Evolutionary conservation across 2,329 filamentous ascomycete genomes (phyloP).

Genomic region (Aspergillus sp.): DNA sequence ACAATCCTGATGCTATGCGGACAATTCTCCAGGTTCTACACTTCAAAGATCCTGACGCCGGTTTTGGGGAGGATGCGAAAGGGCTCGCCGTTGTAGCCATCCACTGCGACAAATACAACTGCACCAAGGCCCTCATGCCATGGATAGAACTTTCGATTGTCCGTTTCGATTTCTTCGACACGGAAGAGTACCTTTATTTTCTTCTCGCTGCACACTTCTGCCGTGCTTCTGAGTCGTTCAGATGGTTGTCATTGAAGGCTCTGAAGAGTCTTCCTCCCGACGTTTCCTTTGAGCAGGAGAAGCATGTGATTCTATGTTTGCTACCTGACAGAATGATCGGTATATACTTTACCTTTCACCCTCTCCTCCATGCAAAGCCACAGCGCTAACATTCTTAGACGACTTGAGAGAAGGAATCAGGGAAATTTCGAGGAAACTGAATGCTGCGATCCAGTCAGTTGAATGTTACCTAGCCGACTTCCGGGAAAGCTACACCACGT

Average conservation of each 20-base stretch:
- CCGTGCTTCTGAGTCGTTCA: conserved; percentile 1
- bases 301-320: background rate
- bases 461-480: background rate
- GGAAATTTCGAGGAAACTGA: background rate
- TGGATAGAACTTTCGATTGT: conserved; percentile 2
- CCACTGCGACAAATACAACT: conserved; percentile 4
- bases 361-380: background rate
- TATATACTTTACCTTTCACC: background rate
- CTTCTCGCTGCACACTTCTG: conserved; percentile 5
- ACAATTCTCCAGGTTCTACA: conserved; percentile 1
- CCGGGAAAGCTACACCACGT: background rate
- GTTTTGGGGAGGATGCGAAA: background rate
- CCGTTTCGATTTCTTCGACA: background rate
- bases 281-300: background rate
- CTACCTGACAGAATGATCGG: background rate
- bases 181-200: conserved; percentile 1
- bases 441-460: background rate
- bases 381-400: background rate
- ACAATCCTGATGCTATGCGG: conserved; percentile 1
- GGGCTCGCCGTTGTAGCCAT: conserved; percentile 1
- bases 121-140: background rate
- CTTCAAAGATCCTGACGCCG: background rate
- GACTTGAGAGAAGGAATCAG: background rate
- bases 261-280: background rate
- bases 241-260: background rate